Evolutionary conservation across 176 grass and related monocot genomes (phyloP), one percentile per base, ranked within the genome.

Genomic region (Musa acuminata): DNA sequence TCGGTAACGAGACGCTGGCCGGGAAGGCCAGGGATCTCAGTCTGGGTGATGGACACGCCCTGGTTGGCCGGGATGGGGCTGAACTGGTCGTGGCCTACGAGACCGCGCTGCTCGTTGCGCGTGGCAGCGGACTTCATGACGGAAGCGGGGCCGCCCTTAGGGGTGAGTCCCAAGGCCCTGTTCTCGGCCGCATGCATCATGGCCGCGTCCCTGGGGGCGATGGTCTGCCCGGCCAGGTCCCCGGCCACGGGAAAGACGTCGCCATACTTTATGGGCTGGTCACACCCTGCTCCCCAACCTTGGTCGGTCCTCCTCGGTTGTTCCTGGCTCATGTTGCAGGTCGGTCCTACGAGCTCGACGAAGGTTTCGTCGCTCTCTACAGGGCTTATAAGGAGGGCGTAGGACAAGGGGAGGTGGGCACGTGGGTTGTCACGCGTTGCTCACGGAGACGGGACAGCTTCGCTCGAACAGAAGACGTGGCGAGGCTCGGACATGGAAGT

Each of bases 121-220:
- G 8, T 43, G 29, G 87, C 84, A 71, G 92, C 84, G 1, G 92
- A 86, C 69, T 87, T 80, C 92, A 96, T 92, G 12, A 81, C 14
- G 9, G 89, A 74, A 0, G 92, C 89, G 3, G 92, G 83, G 0
- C 89, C 84, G 58, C 87, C n/a, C 73, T 65, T 86, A 11, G 70
- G 54, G 0, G 83, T 83, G 49, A 81, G 78, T 12, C 89, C 93
- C 1, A 96, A 62, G 51, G 80, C 82, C 9, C 64, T 11, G 75
- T 11, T 84, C 85, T 92, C 83, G 0, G 85, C 87, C 0, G 89
- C 79, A 71, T 88, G 85, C 93, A 90, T 92, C 89, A 87, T 88
- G 9, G 83, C 85, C 24, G 89, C 87, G 69, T 96, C 93, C 80
- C 77, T 55, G 49, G 85, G 89, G 3, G 83, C 87, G 8, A 96